These are phyloP conservation scores for Bacterosira constricta DNA, from an alignment of 108 stramenopile species.

Conservation along the genomic window DNA sequence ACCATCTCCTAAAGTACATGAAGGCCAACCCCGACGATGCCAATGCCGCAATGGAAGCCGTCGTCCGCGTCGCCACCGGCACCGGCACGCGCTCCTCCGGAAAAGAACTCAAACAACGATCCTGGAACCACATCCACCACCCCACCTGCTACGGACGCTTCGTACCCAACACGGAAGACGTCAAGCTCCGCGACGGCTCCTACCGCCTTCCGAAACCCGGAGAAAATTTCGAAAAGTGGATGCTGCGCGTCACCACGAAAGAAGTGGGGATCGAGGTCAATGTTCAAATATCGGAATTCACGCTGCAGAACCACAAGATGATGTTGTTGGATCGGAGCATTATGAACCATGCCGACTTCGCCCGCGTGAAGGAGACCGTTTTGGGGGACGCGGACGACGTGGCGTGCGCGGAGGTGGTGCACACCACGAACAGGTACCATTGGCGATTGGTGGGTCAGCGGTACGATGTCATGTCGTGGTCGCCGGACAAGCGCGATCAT, in stretches of 20 bases:
- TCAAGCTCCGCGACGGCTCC: slow-evolving; percentile 88
- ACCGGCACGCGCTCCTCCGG: slow-evolving; percentile 83
- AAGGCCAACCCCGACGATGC: slow-evolving; percentile 83
- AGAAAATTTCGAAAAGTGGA: slow-evolving; percentile 95
- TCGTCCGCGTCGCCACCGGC: slow-evolving; percentile 93
- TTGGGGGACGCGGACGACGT: slow-evolving; percentile 77
- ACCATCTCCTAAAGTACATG: slow-evolving; percentile 91
- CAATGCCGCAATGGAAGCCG: slow-evolving; percentile 94
- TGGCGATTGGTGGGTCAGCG: slow-evolving; percentile 95
- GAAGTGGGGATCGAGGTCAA: slow-evolving; percentile 97
- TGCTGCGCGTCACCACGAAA: slow-evolving; percentile 95
- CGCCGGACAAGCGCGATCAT: slow-evolving; percentile 89
- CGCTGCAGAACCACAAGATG: slow-evolving; percentile 98
- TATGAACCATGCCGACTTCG: slow-evolving; percentile 90
- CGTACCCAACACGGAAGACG: slow-evolving; percentile 96
- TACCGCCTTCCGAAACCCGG: slow-evolving; percentile 81
- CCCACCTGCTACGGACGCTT: slow-evolving; percentile 94
- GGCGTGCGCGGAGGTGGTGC: slow-evolving; percentile 97
- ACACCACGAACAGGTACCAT: slow-evolving; percentile 94
- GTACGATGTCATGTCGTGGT: slow-evolving; percentile 96
- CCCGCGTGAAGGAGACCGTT: slow-evolving; percentile 55
- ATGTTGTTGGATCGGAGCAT: slow-evolving; percentile 91
- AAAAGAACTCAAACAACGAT: slow-evolving; percentile 77
- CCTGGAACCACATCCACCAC: slow-evolving; percentile 95
- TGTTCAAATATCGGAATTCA: slow-evolving; percentile 97